phyloP scores from a whole-genome alignment of 345 rosid genomes.

The Sonneratia alba region DNA sequence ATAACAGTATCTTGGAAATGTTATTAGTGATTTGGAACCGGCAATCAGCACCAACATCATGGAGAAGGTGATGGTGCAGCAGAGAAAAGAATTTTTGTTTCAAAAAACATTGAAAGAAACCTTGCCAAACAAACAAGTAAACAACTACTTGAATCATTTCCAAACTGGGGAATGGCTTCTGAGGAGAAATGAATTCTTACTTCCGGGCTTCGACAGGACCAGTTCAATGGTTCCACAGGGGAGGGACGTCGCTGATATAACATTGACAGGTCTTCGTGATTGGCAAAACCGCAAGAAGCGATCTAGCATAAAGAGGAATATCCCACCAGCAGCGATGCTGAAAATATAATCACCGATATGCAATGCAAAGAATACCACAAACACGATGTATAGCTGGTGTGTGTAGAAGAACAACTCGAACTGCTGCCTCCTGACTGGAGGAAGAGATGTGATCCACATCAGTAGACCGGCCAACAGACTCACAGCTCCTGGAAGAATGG shows the following conservation, averaged over 20 bases:
- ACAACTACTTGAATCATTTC: not conserved
- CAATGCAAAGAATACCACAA: constrained; percentile 66
- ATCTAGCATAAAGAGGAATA: constrained; percentile 76
- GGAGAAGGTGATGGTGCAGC: not conserved
- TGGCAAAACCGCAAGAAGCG: constrained; percentile 90
- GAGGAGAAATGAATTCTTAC: constrained; percentile 27
- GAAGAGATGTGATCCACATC: constrained; percentile 87
- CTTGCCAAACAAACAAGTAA: not conserved
- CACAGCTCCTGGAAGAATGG: constrained; percentile 67
- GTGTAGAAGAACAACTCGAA: constrained; percentile 95
- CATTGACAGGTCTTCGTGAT: constrained; percentile 58
- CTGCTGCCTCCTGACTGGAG: constrained; percentile 49
- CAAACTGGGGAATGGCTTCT: not conserved
- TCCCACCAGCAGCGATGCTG: constrained; percentile 64
- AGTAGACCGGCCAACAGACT: constrained; percentile 65
- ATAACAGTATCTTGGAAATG: not conserved
- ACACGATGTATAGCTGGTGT: constrained; percentile 74
- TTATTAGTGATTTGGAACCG: not conserved
- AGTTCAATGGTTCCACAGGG: constrained; percentile 78
- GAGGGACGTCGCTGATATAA: constrained; percentile 64
- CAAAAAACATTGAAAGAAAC: too few species aligned
- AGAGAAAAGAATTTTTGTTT: not conserved
- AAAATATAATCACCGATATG: constrained; percentile 76
- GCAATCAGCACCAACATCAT: not conserved
- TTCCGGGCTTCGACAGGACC: constrained; percentile 57